Conservation (phyloP, 257 asterid species). For the Solanum chilense region DNA sequence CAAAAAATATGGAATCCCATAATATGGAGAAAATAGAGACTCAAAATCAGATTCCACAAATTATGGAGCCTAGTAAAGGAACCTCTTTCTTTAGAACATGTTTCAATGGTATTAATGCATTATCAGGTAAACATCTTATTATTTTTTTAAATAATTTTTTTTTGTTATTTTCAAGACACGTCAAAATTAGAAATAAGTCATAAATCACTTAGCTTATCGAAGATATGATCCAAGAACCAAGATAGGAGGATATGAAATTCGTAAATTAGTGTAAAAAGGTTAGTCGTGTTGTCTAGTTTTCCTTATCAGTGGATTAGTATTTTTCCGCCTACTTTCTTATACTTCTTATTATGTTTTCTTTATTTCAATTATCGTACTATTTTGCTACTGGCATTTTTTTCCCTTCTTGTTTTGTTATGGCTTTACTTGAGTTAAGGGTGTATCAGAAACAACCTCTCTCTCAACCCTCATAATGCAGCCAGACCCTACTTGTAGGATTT, state of each 20-base stretch:
- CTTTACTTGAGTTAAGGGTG: background rate
- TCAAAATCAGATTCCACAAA: conserved; percentile 7
- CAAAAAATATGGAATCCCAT: background rate
- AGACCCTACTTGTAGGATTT: background rate
- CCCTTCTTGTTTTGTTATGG: background rate
- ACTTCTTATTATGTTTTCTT: background rate
- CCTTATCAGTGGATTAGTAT: background rate
- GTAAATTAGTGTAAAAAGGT: background rate
- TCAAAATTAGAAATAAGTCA: no score
- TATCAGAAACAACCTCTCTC: background rate
- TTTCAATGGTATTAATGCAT: conserved; percentile 43
- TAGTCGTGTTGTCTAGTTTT: background rate
- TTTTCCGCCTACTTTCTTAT: background rate
- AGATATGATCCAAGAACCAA: background rate
- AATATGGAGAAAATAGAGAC: conserved; percentile 7
- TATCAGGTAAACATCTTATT: conserved; percentile 16
- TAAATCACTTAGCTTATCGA: background rate
- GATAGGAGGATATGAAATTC: background rate
- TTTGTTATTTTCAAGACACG: no score
- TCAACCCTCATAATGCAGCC: background rate
- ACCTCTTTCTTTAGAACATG: conserved; percentile 36
- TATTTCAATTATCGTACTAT: background rate
- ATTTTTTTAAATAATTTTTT: no score
- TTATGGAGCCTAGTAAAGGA: conserved; percentile 12
- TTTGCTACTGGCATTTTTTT: background rate